Percentiles rank a stretch among this genome's conserved stretches.
phyloP scores from a whole-genome alignment of 129 eudicot genomes.

The Lonicera japonica region DNA sequence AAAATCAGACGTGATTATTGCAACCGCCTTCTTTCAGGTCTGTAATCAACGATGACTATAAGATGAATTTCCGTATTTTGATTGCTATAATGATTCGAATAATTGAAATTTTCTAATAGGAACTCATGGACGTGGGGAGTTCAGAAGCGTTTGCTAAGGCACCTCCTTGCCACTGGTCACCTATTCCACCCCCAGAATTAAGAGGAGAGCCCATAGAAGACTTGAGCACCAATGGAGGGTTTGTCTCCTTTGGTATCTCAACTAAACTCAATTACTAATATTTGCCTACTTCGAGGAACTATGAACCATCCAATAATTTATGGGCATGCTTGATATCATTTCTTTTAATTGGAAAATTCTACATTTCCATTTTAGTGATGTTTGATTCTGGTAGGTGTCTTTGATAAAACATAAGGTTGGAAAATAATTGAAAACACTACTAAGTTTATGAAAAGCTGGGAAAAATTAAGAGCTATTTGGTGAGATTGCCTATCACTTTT shows the following conservation, averaged over 20 bases:
- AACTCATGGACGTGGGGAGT: conserved; percentile 78
- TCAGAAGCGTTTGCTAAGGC: conserved; percentile 56
- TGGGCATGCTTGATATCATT: too few relatives aligned
- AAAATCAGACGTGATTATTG: conserved; percentile 72
- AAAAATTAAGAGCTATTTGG: too few relatives aligned
- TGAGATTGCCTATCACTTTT: too few relatives aligned
- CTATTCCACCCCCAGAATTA: conserved; percentile 90
- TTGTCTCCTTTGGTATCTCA: conserved; percentile 79
- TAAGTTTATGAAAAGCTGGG: too few relatives aligned
- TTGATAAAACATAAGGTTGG: too few relatives aligned
- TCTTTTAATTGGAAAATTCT: too few relatives aligned
- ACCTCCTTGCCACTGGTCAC: conserved; percentile 93
- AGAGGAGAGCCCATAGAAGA: conserved; percentile 85
- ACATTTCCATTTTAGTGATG: too few relatives aligned
- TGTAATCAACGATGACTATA: neutral
- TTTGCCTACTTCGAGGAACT: neutral
- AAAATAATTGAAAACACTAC: too few relatives aligned
- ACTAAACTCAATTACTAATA: neutral
- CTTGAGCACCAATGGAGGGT: conserved; percentile 92
- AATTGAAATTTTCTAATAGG: conserved; percentile 27
- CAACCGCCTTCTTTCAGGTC: conserved; percentile 95
- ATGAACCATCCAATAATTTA: neutral
- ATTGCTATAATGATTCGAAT: neutral
- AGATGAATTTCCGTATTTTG: too few relatives aligned
- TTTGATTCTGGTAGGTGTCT: too few relatives aligned